These are phyloP conservation scores for Penicillium brasilianum DNA, from an alignment of 2,329 filamentous ascomycete genomes.

Conservation along the genomic window DNA sequence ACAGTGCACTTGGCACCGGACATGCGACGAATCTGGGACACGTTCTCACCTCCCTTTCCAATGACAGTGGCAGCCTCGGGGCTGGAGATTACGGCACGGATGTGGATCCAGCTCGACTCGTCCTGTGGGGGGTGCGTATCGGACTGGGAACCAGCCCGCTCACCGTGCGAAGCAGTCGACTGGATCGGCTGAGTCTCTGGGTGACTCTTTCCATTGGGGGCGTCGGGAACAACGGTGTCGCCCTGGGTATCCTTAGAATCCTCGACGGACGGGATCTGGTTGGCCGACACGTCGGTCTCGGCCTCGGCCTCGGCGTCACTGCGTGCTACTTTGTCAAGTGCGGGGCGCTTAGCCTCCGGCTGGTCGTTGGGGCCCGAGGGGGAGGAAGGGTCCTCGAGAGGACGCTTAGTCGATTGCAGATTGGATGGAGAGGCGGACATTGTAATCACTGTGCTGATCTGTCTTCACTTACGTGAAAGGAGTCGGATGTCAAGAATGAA, in stretches of 20 bases:
- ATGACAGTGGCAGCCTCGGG: constrained; percentile 97
- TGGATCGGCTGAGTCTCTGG: constrained; percentile 64
- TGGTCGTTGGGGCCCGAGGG: constrained; percentile 90
- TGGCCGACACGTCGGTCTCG: constrained; percentile 38
- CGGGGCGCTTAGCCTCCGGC: constrained; percentile 94
- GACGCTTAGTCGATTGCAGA: constrained; percentile 72
- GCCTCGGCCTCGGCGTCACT: constrained; percentile 54
- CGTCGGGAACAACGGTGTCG: constrained; percentile 72
- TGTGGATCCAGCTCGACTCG: constrained; percentile 95
- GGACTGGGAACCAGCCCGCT: constrained; percentile 51
- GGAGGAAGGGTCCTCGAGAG: constrained; percentile 94
- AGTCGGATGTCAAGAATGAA: constrained; percentile 51
- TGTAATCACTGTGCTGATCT: constrained; percentile 48
- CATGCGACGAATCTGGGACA: constrained; percentile 92
- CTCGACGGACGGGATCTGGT: constrained; percentile 23
- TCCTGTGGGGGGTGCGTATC: constrained; percentile 67
- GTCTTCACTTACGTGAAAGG: constrained; percentile 51
- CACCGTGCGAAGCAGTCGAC: constrained; percentile 61
- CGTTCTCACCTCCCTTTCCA: constrained; percentile 98
- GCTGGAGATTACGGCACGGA: constrained; percentile 95
- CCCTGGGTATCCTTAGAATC: constrained; percentile 55
- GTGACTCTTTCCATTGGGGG: constrained; percentile 59
- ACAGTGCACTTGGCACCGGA: constrained; percentile 98
- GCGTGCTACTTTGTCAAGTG: constrained; percentile 88
- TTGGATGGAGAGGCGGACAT: constrained; percentile 72